Conservation (phyloP, 805 yeast genomes). For the Teunomyces panamensis region DNA sequence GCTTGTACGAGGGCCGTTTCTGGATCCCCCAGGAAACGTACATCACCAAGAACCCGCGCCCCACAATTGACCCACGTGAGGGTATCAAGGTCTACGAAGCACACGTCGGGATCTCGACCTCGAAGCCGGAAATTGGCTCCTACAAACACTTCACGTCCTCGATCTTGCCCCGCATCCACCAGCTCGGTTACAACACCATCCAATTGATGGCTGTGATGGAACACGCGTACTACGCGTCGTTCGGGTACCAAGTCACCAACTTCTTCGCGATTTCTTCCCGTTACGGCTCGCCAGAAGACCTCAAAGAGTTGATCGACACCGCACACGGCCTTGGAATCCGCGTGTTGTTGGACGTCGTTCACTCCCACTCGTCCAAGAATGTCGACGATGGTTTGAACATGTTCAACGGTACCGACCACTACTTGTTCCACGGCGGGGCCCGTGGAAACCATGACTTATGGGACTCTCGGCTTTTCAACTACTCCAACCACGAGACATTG, state of each 20-base stretch:
- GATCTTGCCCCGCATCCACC: conserved; percentile 78
- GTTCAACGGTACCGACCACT: conserved; percentile 95
- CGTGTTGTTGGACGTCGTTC: conserved; percentile 89
- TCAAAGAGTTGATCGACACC: conserved; percentile 83
- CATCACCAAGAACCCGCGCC: conserved; percentile 62
- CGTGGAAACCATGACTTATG: conserved; percentile 88
- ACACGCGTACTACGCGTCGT: conserved; percentile 96
- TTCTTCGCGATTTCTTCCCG: conserved; percentile 90
- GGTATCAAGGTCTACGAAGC: conserved; percentile 86
- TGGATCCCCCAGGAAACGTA: conserved; percentile 78
- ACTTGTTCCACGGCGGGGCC: conserved; percentile 89
- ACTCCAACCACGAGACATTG: conserved; percentile 86
- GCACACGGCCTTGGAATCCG: conserved; percentile 88
- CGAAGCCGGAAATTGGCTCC: conserved; percentile 80
- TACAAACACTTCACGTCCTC: conserved; percentile 81
- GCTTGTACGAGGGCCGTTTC: conserved; percentile 78
- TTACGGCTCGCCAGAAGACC: conserved; percentile 92
- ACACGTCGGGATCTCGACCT: conserved; percentile 91
- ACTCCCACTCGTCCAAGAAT: conserved; percentile 93
- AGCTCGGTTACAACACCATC: conserved; percentile 86
- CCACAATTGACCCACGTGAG: conserved; percentile 40
- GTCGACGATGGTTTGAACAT: conserved; percentile 89
- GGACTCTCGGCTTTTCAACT: conserved; percentile 95
- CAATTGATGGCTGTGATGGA: conserved; percentile 99
- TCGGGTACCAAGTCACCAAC: conserved; percentile 95